These are phyloP conservation scores for Suillus fuscotomentosus DNA, from an alignment of 768 basidiomycete genomes.

Conservation along the genomic window DNA sequence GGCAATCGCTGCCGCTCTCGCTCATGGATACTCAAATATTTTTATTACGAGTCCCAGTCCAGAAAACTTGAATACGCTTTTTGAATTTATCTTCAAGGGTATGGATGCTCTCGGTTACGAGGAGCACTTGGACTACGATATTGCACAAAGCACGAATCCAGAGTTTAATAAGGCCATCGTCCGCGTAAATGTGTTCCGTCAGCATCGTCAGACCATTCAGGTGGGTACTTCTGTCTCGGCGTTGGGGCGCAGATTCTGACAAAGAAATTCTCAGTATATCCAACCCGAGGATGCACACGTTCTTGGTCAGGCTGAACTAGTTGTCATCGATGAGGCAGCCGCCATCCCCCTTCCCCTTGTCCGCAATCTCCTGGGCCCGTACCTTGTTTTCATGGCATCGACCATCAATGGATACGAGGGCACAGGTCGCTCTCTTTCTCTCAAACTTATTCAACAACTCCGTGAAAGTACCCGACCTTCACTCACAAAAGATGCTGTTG, in stretches of 20 bases:
- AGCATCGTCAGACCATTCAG: constrained; percentile 96
- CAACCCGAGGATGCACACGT: constrained; percentile 98
- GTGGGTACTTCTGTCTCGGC: constrained; percentile 39
- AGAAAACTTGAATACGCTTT: constrained; percentile 96
- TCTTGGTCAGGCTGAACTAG: constrained; percentile 93
- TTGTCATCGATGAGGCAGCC: constrained; percentile 98
- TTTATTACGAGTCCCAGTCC: constrained; percentile 98
- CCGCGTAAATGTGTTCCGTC: constrained; percentile 88
- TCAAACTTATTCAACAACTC: constrained; percentile 96
- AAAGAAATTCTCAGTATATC: constrained; percentile 69
- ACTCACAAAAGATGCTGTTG: constrained; percentile 57
- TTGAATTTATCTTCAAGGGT: constrained; percentile 97
- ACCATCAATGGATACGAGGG: constrained; percentile 99
- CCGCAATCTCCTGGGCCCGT: constrained; percentile 89
- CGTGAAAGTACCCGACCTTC: constrained; percentile 87
- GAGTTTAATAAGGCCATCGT: constrained; percentile 96
- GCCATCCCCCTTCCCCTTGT: constrained; percentile 97
- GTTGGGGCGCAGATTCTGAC: constrained; percentile 5
- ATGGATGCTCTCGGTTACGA: constrained; percentile 93
- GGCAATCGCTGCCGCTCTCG: constrained; percentile 89
- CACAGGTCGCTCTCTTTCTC: constrained; percentile 95
- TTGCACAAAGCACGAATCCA: constrained; percentile 90
- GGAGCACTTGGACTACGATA: constrained; percentile 97
- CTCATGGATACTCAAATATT: constrained; percentile 94
- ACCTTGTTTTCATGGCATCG: constrained; percentile 98